These are phyloP conservation scores for Moringa oleifera DNA, from an alignment of 345 rosid genomes.

Conservation along the genomic window DNA sequence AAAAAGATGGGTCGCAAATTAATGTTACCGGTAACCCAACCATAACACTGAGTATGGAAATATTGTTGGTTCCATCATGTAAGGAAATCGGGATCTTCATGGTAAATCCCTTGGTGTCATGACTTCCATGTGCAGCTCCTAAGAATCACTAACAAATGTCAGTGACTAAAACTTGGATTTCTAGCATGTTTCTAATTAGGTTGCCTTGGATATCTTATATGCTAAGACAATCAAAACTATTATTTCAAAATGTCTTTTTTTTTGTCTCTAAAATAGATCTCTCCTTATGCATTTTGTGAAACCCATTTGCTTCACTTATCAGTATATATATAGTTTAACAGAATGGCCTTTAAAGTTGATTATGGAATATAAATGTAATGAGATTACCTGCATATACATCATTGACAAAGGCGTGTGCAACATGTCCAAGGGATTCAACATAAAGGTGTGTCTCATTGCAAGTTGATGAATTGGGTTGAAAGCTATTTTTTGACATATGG, in stretches of 20 bases:
- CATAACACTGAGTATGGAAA: slow-evolving; percentile 76
- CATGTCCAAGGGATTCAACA: slow-evolving; percentile 62
- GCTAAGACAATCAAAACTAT: background rate
- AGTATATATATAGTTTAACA: background rate
- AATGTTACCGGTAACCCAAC: slow-evolving; percentile 81
- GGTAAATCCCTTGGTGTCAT: slow-evolving; percentile 37
- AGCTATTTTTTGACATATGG: slow-evolving; percentile 29
- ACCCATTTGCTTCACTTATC: background rate
- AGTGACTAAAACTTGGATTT: background rate
- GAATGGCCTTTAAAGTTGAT: background rate
- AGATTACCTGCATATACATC: slow-evolving; percentile 38
- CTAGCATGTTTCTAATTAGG: background rate
- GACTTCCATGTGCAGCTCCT: slow-evolving; percentile 73
- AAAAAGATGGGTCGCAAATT: too few species aligned
- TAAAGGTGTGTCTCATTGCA: slow-evolving; percentile 54
- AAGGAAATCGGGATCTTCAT: slow-evolving; percentile 39
- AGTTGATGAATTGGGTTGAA: slow-evolving; percentile 35
- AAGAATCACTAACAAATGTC: background rate
- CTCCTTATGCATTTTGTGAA: too few species aligned
- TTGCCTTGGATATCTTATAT: too few species aligned
- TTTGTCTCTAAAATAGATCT: too few species aligned
- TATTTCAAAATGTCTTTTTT: too few species aligned
- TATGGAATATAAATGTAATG: background rate
- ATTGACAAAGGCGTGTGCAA: slow-evolving; percentile 63
- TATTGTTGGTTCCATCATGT: slow-evolving; percentile 45